Base-by-base conservation (phyloP, 2,329 filamentous ascomycete species). In the Beauveria bassiana region DNA sequence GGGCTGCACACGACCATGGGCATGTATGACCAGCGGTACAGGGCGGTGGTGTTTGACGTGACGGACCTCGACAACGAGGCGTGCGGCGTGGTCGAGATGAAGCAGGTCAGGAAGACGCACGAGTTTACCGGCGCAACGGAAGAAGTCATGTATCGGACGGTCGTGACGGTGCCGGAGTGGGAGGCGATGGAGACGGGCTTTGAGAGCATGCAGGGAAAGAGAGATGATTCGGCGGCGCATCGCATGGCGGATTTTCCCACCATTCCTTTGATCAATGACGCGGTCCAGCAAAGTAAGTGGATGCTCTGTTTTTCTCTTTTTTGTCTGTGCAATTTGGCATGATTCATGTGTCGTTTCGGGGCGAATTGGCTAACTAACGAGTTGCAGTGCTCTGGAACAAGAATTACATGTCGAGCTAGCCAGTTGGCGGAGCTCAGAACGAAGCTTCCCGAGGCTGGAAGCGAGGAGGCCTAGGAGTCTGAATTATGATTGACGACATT, bases 51-150 rank as follows among this genome's bases (percentile, higher is more conserved):
- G 22, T 47, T 47, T 24, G 45, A 47, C 45, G 20, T 47, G 20
- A 24, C 45, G 45, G 45, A 47, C 22, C 22, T 47, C 20, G n/a
- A 14, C 5, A 24, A 14, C 9, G 12, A 26, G 5, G 9, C 10
- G 22, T 47, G 45, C 45, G 45, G 45, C 10, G 22, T 47, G 4
- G 10, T 47, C 2, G 45, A 47, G 45, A 47, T 6, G 6, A 20
- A 18, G 20, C 3, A 7, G 10, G 6, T 24, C 10, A 12, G 3
- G 12, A 10, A 14, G 6, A 10, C 14, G 5, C 14, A 47, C 2
- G n/a, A 3, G 0, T 6, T 16, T 6, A 47, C 45, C 7, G n/a
- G n/a, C 6, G n/a, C 10, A 20, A 0, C 3, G 0, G n/a, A 12
- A 12, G 10, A 16, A 12, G 7, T 26, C 5, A 14, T 34, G 12